A percentile compares a stretch with the other conserved stretches of the same genome.
phyloP scores from a whole-genome alignment of 2,329 filamentous ascomycete genomes.

The Xenoacremonium recifei region DNA sequence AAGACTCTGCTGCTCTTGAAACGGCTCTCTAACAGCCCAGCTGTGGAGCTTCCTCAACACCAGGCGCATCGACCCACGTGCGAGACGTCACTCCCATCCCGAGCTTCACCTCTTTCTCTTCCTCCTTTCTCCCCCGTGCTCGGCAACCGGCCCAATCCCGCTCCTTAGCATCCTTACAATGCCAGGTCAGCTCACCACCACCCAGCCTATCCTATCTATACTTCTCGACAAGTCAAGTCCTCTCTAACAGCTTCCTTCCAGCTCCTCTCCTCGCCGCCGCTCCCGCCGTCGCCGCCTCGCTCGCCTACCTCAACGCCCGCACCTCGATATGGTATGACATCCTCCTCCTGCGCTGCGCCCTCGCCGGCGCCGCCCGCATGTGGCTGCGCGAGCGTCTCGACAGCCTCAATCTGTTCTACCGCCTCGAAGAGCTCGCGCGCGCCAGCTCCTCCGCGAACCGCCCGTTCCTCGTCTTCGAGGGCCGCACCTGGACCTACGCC shows the following conservation, averaged over 20 bases:
- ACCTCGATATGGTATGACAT: conserved; percentile 66
- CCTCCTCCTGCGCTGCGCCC: conserved; percentile 53
- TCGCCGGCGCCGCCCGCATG: conserved; percentile 44
- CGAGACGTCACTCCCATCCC: not conserved
- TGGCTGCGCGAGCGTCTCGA: conserved; percentile 53
- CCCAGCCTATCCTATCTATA: not conserved
- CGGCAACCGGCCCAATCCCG: not conserved
- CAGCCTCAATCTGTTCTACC: conserved; percentile 71
- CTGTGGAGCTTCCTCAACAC: no score
- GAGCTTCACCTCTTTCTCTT: not conserved
- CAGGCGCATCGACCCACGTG: conserved; percentile 15
- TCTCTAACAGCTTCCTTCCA: conserved; percentile 21
- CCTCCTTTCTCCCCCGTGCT: not conserved
- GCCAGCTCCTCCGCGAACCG: conserved; percentile 49
- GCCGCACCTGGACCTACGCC: conserved; percentile 69
- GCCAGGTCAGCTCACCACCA: not conserved
- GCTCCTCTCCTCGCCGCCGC: conserved; percentile 54
- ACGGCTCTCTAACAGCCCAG: no score
- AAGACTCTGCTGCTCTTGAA: no score
- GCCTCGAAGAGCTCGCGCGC: conserved; percentile 65
- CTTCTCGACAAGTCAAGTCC: not conserved
- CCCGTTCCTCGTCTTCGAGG: conserved; percentile 66
- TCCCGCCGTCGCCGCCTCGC: conserved; percentile 62
- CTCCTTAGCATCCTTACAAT: not conserved
- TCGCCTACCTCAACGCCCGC: conserved; percentile 79